phyloP scores from a whole-genome alignment of 805 yeast genomes.

The Wickerhamomyces bovis region DNA sequence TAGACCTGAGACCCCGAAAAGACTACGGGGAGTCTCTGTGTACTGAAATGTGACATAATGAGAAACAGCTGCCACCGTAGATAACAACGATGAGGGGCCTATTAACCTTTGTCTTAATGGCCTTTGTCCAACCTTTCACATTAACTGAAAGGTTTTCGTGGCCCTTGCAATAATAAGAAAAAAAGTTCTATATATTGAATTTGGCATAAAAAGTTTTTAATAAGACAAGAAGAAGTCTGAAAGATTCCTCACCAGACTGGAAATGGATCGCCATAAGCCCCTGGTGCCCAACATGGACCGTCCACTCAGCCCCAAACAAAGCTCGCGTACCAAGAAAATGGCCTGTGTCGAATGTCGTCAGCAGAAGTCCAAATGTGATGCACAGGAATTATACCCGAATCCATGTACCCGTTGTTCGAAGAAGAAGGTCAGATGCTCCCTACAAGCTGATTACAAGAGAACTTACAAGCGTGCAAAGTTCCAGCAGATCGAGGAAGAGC shows the following conservation, averaged over 20 bases:
- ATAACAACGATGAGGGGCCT: no score
- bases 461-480: constrained; percentile 83
- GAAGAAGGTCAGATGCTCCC: constrained; percentile 60
- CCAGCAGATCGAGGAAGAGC: constrained; percentile 78
- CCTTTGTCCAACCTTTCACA: no score
- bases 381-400: constrained; percentile 63
- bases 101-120: no score
- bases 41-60: not conserved
- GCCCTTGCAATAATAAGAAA: not conserved
- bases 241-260: no score
- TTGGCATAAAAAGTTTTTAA: not conserved
- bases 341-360: constrained; percentile 97
- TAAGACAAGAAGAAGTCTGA: no score
- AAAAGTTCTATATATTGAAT: no score
- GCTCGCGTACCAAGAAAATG: constrained; percentile 40
- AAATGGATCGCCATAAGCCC: no score
- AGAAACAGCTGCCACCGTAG: not conserved
- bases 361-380: constrained; percentile 90
- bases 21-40: not conserved
- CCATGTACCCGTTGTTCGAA: constrained; percentile 82
- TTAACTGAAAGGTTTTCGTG: not conserved
- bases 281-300: not conserved
- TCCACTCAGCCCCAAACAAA: constrained; percentile 1
- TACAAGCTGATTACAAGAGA: constrained; percentile 79
- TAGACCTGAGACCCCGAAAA: not conserved